phyloP scores from a whole-genome alignment of 768 basidiomycete species.

The Gymnopilus dilepis region DNA sequence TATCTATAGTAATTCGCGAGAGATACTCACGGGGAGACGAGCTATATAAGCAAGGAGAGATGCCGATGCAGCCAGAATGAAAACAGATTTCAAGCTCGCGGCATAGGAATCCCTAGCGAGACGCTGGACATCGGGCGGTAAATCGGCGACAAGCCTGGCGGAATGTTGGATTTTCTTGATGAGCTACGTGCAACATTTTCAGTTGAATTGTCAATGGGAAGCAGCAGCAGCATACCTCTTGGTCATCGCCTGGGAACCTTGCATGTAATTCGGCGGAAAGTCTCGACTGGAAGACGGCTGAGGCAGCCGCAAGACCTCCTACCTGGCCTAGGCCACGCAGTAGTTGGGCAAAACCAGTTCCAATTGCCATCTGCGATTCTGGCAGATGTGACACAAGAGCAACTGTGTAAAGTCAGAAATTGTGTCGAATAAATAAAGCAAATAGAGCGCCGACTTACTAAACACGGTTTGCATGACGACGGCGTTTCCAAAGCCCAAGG shows the following conservation, averaged over 20 bases:
- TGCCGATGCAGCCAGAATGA: slow-evolving; percentile 59
- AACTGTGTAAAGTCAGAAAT: slow-evolving; percentile 46
- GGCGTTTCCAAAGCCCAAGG: slow-evolving; percentile 77
- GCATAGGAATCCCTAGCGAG: slow-evolving; percentile 67
- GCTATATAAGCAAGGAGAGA: slow-evolving; percentile 64
- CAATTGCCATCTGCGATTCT: slow-evolving; percentile 64
- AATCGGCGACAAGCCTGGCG: slow-evolving; percentile 54
- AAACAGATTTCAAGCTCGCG: slow-evolving; percentile 63
- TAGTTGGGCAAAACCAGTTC: slow-evolving; percentile 70
- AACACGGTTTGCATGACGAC: slow-evolving; percentile 75
- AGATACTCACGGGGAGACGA: slow-evolving; percentile 59
- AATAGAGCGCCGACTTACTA: slow-evolving; percentile 47
- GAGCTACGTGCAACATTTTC: slow-evolving; percentile 40
- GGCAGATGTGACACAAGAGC: slow-evolving; percentile 71
- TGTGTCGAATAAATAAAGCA: slow-evolving; percentile 12
- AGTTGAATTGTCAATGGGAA: neutral
- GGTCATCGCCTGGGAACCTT: slow-evolving; percentile 55
- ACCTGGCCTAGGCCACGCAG: slow-evolving; percentile 77
- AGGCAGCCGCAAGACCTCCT: slow-evolving; percentile 69
- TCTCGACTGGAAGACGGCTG: slow-evolving; percentile 68
- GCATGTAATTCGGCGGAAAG: slow-evolving; percentile 58
- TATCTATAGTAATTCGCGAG: neutral
- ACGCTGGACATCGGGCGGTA: slow-evolving; percentile 57
- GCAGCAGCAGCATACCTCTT: slow-evolving; percentile 44
- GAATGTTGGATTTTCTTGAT: slow-evolving; percentile 69